phyloP scores from a whole-genome alignment of 2,329 filamentous ascomycete genomes.

The Microsporum ferrugineum region DNA sequence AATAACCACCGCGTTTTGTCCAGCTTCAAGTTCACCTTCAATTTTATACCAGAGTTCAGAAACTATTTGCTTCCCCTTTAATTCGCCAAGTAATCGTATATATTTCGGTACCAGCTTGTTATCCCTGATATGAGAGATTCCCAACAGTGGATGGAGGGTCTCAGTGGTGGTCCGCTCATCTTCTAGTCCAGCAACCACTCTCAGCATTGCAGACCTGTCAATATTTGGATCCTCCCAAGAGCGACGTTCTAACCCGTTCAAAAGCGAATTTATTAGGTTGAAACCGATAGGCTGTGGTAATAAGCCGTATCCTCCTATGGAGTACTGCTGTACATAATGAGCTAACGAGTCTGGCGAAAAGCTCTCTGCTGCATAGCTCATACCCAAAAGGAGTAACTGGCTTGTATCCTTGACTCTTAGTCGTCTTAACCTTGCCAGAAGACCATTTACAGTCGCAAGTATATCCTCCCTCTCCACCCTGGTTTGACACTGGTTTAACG shows the following conservation, averaged over 20 bases:
- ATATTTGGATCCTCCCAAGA: conserved; percentile 6
- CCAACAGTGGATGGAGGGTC: conserved; percentile 6
- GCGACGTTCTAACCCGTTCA: background rate
- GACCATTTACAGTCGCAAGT: conserved; percentile 22
- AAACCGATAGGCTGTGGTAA: conserved; percentile 11
- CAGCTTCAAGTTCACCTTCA: conserved; percentile 10
- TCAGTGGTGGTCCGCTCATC: background rate
- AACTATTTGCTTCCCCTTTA: conserved; percentile 18
- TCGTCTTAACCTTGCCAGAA: conserved; percentile 20
- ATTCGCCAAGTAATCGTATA: conserved; percentile 10
- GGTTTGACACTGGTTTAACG: conserved; percentile 19
- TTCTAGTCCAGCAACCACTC: conserved; percentile 8
- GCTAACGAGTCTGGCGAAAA: conserved; percentile 22
- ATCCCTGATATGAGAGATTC: conserved; percentile 6
- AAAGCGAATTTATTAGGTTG: conserved; percentile 18
- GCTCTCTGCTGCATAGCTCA: conserved; percentile 23
- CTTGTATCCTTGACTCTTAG: conserved; percentile 12
- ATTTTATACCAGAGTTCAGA: conserved; percentile 18
- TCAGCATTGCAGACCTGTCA: conserved; percentile 7
- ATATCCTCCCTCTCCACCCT: conserved; percentile 23
- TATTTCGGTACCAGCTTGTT: conserved; percentile 7
- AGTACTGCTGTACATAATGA: conserved; percentile 19
- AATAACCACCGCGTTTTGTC: conserved; percentile 1
- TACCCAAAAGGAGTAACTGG: conserved; percentile 16
- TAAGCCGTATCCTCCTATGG: conserved; percentile 3